phyloP scores from a whole-genome alignment of 2,329 filamentous ascomycete species.

The Ophiostoma montium region DNA sequence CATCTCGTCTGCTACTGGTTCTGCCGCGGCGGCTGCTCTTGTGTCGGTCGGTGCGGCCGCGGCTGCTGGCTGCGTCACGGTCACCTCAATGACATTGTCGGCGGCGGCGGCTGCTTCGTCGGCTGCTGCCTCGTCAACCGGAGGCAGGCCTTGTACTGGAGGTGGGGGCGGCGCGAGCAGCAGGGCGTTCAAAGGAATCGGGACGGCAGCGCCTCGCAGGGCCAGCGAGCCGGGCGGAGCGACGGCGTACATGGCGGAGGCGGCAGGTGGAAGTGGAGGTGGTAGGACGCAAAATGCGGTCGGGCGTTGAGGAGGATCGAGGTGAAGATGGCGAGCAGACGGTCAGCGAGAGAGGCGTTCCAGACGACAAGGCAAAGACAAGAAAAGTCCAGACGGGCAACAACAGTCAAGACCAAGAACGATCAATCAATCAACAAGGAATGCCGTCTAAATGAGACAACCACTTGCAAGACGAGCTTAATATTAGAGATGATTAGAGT shows the following conservation, averaged over 20 bases:
- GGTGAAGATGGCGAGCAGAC: too few species aligned
- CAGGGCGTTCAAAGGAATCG: neutral
- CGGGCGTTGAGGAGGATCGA: neutral
- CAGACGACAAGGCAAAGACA: too few species aligned
- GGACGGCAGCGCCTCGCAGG: neutral
- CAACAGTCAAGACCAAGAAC: too few species aligned
- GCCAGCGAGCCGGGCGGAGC: neutral
- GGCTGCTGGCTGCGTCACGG: constrained; percentile 12
- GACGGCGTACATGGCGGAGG: neutral
- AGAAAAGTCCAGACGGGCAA: too few species aligned
- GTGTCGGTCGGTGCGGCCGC: neutral
- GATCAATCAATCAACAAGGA: too few species aligned
- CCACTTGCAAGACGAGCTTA: too few species aligned
- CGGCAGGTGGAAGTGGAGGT: neutral
- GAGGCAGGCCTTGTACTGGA: constrained; percentile 3
- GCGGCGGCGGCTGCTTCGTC: neutral
- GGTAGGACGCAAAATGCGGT: neutral
- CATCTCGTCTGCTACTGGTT: neutral
- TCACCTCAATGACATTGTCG: constrained; percentile 8
- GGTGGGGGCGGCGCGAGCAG: constrained; percentile 6
- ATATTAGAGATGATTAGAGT: too few species aligned
- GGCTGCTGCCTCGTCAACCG: neutral
- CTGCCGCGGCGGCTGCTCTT: neutral
- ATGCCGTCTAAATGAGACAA: too few species aligned
- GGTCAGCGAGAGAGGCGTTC: too few species aligned